Conservation (phyloP, 2,329 filamentous ascomycete genomes). For the Sclerotinia borealis region DNA sequence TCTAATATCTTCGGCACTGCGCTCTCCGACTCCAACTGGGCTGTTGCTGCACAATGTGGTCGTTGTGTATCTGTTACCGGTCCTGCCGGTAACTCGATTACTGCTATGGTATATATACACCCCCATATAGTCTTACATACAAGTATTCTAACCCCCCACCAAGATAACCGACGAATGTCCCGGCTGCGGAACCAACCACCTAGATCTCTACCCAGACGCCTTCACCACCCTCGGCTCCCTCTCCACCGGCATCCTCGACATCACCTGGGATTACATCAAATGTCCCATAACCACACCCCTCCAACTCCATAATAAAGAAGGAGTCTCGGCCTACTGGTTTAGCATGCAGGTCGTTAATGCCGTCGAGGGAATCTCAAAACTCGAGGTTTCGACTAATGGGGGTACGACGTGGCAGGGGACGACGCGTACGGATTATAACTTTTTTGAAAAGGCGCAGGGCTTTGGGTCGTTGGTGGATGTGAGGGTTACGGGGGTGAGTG, state of each 20-base stretch:
- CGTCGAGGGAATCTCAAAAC: slow-evolving; percentile 47
- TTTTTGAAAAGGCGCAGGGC: slow-evolving; percentile 53
- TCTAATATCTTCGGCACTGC: slow-evolving; percentile 55
- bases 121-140: too few relatives aligned
- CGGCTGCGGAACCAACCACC: slow-evolving; percentile 45
- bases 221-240: slow-evolving; percentile 42
- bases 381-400: slow-evolving; percentile 57
- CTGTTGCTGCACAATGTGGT: slow-evolving; percentile 50
- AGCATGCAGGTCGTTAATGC: slow-evolving; percentile 60
- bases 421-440: slow-evolving; percentile 50
- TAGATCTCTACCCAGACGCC: slow-evolving; percentile 49
- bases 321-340: slow-evolving; percentile 48
- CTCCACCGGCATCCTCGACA: slow-evolving; percentile 42
- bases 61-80: slow-evolving; percentile 55
- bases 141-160: too few relatives aligned
- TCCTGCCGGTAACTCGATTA: slow-evolving; percentile 50
- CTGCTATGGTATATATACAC: slow-evolving; percentile 51
- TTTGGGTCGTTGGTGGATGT: slow-evolving; percentile 52
- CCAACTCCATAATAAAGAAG: slow-evolving; percentile 47
- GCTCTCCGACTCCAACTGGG: slow-evolving; percentile 53
- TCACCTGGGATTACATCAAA: slow-evolving; percentile 44
- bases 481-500: slow-evolving; percentile 47
- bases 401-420: slow-evolving; percentile 54
- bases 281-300: slow-evolving; percentile 47
- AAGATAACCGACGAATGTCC: slow-evolving; percentile 55